A percentile compares a stretch with the other conserved stretches of the same genome.
phyloP scores from a whole-genome alignment of 345 rosid genomes.

The Heritiera littoralis region DNA sequence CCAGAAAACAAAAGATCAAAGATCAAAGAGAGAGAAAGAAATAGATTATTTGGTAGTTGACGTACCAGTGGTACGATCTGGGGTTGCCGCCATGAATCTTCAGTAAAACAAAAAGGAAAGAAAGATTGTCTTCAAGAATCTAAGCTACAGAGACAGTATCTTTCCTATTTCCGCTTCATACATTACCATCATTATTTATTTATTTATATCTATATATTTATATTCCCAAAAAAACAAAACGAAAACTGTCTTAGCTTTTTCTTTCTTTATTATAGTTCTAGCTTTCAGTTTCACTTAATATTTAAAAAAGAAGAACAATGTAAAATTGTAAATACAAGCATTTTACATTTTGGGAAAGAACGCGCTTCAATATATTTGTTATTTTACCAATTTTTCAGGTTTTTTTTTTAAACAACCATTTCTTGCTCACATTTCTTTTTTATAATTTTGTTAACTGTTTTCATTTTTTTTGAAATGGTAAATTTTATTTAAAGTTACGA shows the following conservation, averaged over 20 bases:
- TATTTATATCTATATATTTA: neutral
- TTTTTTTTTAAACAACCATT: too few relatives aligned
- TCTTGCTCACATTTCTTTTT: too few relatives aligned
- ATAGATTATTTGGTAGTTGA: constrained; percentile 19
- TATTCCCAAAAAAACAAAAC: neutral
- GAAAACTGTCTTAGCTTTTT: neutral
- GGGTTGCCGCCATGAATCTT: constrained; percentile 71
- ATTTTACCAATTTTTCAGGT: too few relatives aligned
- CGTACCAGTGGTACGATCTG: constrained; percentile 69
- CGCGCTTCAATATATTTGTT: too few relatives aligned
- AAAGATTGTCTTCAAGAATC: constrained; percentile 41
- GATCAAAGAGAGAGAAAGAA: neutral
- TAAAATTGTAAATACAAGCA: too few relatives aligned
- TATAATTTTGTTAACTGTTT: too few relatives aligned
- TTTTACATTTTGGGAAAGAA: too few relatives aligned
- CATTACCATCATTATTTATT: neutral
- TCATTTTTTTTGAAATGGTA: too few relatives aligned
- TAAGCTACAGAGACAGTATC: constrained; percentile 23
- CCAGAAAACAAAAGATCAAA: constrained; percentile 10
- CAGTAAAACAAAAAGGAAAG: constrained; percentile 16
- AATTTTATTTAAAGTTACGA: too few relatives aligned
- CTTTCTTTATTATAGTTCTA: too few relatives aligned
- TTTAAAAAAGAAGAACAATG: too few relatives aligned
- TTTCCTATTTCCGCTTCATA: constrained; percentile 15
- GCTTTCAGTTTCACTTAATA: neutral